A percentile compares a stretch with the other conserved stretches of the same genome.
Evolutionary conservation across 2,329 filamentous ascomycete genomes (phyloP).

Genomic region (Pseudogymnoascus sp.): DNA sequence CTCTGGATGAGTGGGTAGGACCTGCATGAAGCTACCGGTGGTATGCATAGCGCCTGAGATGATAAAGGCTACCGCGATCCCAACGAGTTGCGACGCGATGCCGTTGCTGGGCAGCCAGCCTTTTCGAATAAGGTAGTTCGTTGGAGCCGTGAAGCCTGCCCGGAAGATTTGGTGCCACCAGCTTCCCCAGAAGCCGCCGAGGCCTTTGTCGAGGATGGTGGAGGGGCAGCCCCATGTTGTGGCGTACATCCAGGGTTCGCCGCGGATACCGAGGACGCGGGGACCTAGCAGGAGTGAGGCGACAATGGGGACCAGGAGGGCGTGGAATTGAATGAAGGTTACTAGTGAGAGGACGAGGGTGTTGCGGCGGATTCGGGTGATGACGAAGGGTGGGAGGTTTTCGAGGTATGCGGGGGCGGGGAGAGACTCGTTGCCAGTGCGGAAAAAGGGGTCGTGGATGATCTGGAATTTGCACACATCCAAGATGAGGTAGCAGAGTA

Average conservation of each 20-base stretch:
- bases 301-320: constrained; percentile 53
- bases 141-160: constrained; percentile 56
- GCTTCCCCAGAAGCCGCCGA: constrained; percentile 72
- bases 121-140: constrained; percentile 36
- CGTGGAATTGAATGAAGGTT: constrained; percentile 24
- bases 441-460: constrained; percentile 72
- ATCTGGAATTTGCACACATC: constrained; percentile 62
- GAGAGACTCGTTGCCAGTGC: constrained; percentile 39
- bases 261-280: constrained; percentile 49
- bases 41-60: constrained; percentile 63
- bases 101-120: constrained; percentile 32
- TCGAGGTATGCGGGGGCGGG: constrained; percentile 37
- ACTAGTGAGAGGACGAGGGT: constrained; percentile 49
- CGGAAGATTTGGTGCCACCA: constrained; percentile 94
- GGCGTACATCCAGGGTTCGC: constrained; percentile 53
- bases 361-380: constrained; percentile 47
- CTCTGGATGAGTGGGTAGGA: constrained; percentile 44
- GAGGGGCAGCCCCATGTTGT: constrained; percentile 43
- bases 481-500: constrained; percentile 54
- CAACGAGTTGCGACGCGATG: constrained; percentile 27
- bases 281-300: constrained; percentile 46
- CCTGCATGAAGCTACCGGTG: constrained; percentile 56
- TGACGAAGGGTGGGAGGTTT: constrained; percentile 34
- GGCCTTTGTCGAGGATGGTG: constrained; percentile 56
- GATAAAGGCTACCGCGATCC: constrained; percentile 47